Evolutionary conservation across 2,329 filamentous ascomycete genomes (phyloP).

Genomic region (Penicillium thymicola): DNA sequence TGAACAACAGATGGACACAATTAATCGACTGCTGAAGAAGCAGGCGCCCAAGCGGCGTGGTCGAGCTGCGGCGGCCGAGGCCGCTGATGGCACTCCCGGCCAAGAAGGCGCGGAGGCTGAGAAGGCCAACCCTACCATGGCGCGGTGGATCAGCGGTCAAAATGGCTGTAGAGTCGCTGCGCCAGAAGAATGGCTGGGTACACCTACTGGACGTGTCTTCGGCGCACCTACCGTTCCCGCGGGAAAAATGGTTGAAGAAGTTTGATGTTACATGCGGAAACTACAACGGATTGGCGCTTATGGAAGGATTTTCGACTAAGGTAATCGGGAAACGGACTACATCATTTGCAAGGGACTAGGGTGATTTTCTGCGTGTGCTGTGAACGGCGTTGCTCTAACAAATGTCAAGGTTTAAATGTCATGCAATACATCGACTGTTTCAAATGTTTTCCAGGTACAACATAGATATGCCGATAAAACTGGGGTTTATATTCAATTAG

Average conservation of each 20-base stretch:
- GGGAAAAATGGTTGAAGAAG: slow-evolving; percentile 40
- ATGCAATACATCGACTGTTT: not conserved
- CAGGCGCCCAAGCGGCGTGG: slow-evolving; percentile 60
- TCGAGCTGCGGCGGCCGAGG: slow-evolving; percentile 47
- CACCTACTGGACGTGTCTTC: slow-evolving; percentile 42
- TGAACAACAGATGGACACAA: slow-evolving; percentile 59
- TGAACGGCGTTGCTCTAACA: slow-evolving; percentile 11
- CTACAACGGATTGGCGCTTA: slow-evolving; percentile 23
- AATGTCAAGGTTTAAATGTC: not conserved
- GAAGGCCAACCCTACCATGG: slow-evolving; percentile 44
- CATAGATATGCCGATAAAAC: not conserved
- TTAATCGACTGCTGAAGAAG: slow-evolving; percentile 65
- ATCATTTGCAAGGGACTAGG: slow-evolving; percentile 11
- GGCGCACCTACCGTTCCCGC: slow-evolving; percentile 20
- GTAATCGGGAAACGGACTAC: slow-evolving; percentile 16
- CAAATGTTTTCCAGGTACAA: not conserved
- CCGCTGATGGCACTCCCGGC: slow-evolving; percentile 41
- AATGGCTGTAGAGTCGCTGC: slow-evolving; percentile 44
- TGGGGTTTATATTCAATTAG: not conserved
- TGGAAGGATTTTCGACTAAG: slow-evolving; percentile 11
- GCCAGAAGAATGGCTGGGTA: slow-evolving; percentile 49
- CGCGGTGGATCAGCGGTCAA: slow-evolving; percentile 44
- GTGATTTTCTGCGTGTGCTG: slow-evolving; percentile 4
- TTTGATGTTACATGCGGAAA: slow-evolving; percentile 22
- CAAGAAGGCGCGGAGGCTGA: slow-evolving; percentile 38